phyloP scores from a whole-genome alignment of 192 early-diverging fungal species.

The Gaertneriomyces semiglobifer region DNA sequence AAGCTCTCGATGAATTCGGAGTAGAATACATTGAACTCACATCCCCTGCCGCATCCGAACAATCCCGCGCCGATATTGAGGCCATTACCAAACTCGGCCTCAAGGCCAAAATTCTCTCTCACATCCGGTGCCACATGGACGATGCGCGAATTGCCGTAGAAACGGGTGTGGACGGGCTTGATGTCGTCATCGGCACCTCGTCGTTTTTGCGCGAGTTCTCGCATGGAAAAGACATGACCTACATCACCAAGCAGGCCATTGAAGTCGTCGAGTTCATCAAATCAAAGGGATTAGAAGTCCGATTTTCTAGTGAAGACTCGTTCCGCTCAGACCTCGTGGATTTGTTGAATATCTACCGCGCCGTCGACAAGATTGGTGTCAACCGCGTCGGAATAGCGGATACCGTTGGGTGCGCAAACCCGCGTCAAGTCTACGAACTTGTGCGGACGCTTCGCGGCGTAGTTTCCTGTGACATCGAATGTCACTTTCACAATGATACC shows the following conservation, averaged over 20 bases:
- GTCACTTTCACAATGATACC: constrained; percentile 99
- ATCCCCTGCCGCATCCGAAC: constrained; percentile 93
- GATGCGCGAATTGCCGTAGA: constrained; percentile 95
- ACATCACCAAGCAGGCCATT: constrained; percentile 92
- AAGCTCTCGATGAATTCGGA: constrained; percentile 96
- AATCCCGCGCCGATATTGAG: constrained; percentile 88
- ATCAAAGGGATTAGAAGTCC: constrained; percentile 91
- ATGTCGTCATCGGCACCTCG: constrained; percentile 97
- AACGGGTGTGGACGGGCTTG: constrained; percentile 95
- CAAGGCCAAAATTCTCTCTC: constrained; percentile 96
- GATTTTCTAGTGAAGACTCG: constrained; percentile 97
- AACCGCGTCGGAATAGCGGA: constrained; percentile 98
- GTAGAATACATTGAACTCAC: constrained; percentile 99
- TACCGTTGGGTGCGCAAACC: constrained; percentile 97
- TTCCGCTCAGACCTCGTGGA: constrained; percentile 97
- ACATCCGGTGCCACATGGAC: constrained; percentile 97
- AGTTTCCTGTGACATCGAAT: constrained; percentile 97
- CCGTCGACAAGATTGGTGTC: constrained; percentile 96
- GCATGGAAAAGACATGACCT: constrained; percentile 99
- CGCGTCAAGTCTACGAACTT: constrained; percentile 96
- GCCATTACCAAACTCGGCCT: constrained; percentile 89
- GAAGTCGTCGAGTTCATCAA: constrained; percentile 97
- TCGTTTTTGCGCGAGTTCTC: constrained; percentile 96
- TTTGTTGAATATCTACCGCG: constrained; percentile 91
- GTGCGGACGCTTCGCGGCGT: constrained; percentile 92